A percentile compares a stretch with the other conserved stretches of the same genome.
Evolutionary conservation across 768 basidiomycete genomes (phyloP).

Genomic region (Tylopilus subfusipes): DNA sequence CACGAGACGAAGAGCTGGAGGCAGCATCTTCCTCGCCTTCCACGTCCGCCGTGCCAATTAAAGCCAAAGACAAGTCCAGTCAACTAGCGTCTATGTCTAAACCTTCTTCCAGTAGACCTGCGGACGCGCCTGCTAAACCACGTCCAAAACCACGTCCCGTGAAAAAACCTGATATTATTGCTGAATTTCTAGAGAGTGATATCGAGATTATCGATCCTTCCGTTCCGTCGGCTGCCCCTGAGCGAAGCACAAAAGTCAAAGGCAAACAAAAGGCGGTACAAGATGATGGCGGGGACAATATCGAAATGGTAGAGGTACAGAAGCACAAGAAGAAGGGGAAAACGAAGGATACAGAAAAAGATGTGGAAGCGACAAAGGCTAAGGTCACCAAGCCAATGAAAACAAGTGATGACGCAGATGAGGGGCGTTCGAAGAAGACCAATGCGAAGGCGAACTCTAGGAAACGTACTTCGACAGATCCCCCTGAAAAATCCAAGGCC

Average conservation of each 20-base stretch:
- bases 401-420: slow-evolving; percentile 18
- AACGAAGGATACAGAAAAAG: slow-evolving; percentile 16
- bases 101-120: slow-evolving; percentile 15
- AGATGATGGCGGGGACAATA: slow-evolving; percentile 15
- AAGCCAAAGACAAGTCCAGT: slow-evolving; percentile 17
- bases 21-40: slow-evolving; percentile 11
- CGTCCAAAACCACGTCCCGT: slow-evolving; percentile 23
- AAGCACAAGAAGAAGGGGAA: slow-evolving; percentile 29
- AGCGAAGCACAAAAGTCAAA: slow-evolving; percentile 28
- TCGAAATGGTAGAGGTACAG: slow-evolving; percentile 21
- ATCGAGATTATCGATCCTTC: slow-evolving; percentile 27
- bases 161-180: slow-evolving; percentile 15
- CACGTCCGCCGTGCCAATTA: slow-evolving; percentile 7
- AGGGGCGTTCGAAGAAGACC: slow-evolving; percentile 15
- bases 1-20: slow-evolving; percentile 26
- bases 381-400: slow-evolving; percentile 26
- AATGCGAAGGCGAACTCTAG: slow-evolving; percentile 16
- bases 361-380: slow-evolving; percentile 26
- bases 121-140: slow-evolving; percentile 19
- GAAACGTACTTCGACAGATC: slow-evolving; percentile 21
- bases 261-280: slow-evolving; percentile 39
- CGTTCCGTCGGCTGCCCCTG: slow-evolving; percentile 16
- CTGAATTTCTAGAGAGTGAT: slow-evolving; percentile 29
- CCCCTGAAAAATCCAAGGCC: slow-evolving; percentile 19
- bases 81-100: slow-evolving; percentile 15